These are phyloP conservation scores for Bremia lactucae DNA, from an alignment of 352 stramenopile genomes.

Conservation along the genomic window DNA sequence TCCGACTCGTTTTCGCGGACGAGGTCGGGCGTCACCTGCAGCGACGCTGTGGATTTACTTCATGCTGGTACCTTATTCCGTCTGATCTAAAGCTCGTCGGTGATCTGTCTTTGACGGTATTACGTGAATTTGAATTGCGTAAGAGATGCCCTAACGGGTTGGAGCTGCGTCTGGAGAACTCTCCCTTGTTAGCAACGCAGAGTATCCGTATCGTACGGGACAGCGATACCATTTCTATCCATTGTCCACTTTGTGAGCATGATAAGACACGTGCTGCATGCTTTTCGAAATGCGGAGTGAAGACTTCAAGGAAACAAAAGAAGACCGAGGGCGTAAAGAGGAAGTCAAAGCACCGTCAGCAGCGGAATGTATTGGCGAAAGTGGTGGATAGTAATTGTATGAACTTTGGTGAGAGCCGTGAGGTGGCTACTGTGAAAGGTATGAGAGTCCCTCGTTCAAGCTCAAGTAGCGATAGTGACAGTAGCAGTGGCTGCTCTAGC, in stretches of 20 bases:
- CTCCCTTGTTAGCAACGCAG: slow-evolving; percentile 50
- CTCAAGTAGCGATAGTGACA: slow-evolving; percentile 5
- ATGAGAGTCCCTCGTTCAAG: slow-evolving; percentile 8
- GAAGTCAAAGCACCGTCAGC: slow-evolving; percentile 7
- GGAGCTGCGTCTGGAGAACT: slow-evolving; percentile 44
- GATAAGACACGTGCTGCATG: neutral
- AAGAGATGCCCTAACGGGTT: slow-evolving; percentile 34
- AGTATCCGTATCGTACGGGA: slow-evolving; percentile 49
- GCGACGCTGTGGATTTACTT: slow-evolving; percentile 34
- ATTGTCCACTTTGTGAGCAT: slow-evolving; percentile 19
- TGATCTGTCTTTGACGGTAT: slow-evolving; percentile 45
- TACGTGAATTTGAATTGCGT: slow-evolving; percentile 43
- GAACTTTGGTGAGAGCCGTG: neutral
- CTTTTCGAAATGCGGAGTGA: slow-evolving; percentile 5
- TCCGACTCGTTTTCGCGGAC: slow-evolving; percentile 46
- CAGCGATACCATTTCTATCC: slow-evolving; percentile 42
- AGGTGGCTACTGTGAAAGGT: neutral
- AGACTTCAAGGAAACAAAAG: slow-evolving; percentile 7
- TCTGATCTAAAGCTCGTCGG: slow-evolving; percentile 34
- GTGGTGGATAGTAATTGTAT: neutral
- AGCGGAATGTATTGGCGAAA: slow-evolving; percentile 5
- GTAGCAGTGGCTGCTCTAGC: slow-evolving; percentile 9
- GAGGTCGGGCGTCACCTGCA: slow-evolving; percentile 36
- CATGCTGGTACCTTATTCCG: slow-evolving; percentile 63
- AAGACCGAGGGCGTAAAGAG: slow-evolving; percentile 2